phyloP scores from a whole-genome alignment of 1,139 yeast genomes.

The Lizanozyma gosingica region DNA sequence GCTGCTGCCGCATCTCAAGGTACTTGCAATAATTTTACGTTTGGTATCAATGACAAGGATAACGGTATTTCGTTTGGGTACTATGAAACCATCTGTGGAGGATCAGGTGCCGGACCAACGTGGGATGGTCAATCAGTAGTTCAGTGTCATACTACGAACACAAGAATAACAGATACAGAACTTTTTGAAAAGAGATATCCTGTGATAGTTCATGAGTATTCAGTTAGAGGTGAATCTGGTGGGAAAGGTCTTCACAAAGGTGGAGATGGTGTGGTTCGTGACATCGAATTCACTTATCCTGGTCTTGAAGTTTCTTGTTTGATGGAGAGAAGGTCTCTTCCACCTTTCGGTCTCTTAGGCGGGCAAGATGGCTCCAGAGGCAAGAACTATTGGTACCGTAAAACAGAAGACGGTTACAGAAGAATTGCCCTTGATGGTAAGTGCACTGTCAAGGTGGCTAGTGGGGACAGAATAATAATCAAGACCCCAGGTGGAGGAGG shows the following conservation, averaged over 20 bases:
- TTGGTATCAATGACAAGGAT: slow-evolving; percentile 35
- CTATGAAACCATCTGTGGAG: slow-evolving; percentile 68
- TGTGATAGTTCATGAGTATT: slow-evolving; percentile 46
- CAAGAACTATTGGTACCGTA: slow-evolving; percentile 44
- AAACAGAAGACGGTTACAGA: slow-evolving; percentile 12
- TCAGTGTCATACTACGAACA: slow-evolving; percentile 65
- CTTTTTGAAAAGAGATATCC: slow-evolving; percentile 61
- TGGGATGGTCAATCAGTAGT: slow-evolving; percentile 61
- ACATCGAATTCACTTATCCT: slow-evolving; percentile 47
- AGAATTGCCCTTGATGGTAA: slow-evolving; percentile 11
- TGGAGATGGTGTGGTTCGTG: slow-evolving; percentile 58
- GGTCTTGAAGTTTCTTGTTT: slow-evolving; percentile 46
- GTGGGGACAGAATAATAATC: slow-evolving; percentile 36
- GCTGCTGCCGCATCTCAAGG: slow-evolving; percentile 79
- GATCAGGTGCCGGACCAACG: slow-evolving; percentile 57
- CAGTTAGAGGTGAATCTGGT: slow-evolving; percentile 46
- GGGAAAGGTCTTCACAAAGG: slow-evolving; percentile 48
- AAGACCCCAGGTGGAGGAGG: slow-evolving; percentile 53
- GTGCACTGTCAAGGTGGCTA: slow-evolving; percentile 14
- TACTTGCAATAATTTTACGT: slow-evolving; percentile 66
- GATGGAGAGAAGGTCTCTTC: slow-evolving; percentile 50
- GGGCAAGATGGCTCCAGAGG: slow-evolving; percentile 56
- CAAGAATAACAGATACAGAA: slow-evolving; percentile 64
- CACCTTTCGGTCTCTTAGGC: slow-evolving; percentile 55
- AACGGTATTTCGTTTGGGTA: slow-evolving; percentile 50